Base-by-base conservation (phyloP, 805 yeast species). In the Lipomyces kockii region DNA sequence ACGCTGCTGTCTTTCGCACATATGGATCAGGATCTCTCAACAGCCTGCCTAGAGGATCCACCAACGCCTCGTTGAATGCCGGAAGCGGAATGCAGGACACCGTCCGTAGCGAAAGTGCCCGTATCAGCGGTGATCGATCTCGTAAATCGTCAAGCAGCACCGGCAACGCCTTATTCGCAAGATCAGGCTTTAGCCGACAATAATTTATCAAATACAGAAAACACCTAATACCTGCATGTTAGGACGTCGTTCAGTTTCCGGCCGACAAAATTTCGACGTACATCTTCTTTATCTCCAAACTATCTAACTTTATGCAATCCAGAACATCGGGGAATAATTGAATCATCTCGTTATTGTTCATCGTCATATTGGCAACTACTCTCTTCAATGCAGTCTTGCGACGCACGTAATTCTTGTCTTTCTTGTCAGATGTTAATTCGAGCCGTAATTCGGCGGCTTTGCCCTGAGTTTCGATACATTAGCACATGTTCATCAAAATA, bases 331-430 rank as follows among this genome's bases (percentile, higher is more conserved):
- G 87, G 74, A 88, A 85, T 63, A 94, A 76, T 22, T 79, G 76
- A 11, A 86, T 82, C 85, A 92, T 86, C 75, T 94, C 97, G 64
- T 84, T 84, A 76, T 91, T 91, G 60, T 92, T 92, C 78, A 92
- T 83, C 5, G 96, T 89, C 78, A 92, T 84, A 77, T 92, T 93
- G 55, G 97, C 94, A 7, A 93, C 82, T 34, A 92, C 84, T 74
- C 89, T 90, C 76, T 88, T 88, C 74, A 94, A 76, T 0, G 87
- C 83, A 11, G 80, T 78, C 72, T 84, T 86, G 64, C 78, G 80
- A 43, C 73, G 71, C 62, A 73, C 74, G 63, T 73, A 64, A 61
- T 78, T 77, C 68, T 76, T 77, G 71, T 80, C 82, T 58, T 72
- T 71, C 59, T 74, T 77, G 57, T 78, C 80, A 20, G 73, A 63